phyloP scores from a whole-genome alignment of 805 yeast species.

The Candida michaelii region DNA sequence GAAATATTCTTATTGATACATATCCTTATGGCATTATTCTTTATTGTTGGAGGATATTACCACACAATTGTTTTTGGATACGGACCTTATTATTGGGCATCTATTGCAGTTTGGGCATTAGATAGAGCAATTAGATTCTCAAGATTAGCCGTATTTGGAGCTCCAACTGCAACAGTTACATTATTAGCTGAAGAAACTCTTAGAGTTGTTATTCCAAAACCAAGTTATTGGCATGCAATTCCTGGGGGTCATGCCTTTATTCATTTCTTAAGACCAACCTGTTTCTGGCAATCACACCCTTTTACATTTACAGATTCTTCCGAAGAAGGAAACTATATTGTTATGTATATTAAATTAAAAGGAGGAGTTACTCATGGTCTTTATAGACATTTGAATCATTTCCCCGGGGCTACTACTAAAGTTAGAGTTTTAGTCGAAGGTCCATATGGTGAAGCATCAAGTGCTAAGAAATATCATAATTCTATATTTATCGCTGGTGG shows the following conservation, averaged over 20 bases:
- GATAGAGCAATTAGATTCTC: slow-evolving; percentile 35
- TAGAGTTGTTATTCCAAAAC: slow-evolving; percentile 37
- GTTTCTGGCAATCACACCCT: slow-evolving; percentile 47
- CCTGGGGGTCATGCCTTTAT: slow-evolving; percentile 46
- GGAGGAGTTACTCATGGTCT: slow-evolving; percentile 50
- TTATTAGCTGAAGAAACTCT: slow-evolving; percentile 40
- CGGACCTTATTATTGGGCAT: slow-evolving; percentile 28
- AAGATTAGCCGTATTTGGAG: slow-evolving; percentile 33
- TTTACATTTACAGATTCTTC: slow-evolving; percentile 35
- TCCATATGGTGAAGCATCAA: slow-evolving; percentile 62
- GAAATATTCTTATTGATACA: slow-evolving; percentile 46
- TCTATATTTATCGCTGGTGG: slow-evolving; percentile 71
- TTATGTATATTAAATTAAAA: slow-evolving; percentile 43
- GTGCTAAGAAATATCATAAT: slow-evolving; percentile 50
- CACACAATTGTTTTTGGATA: slow-evolving; percentile 43
- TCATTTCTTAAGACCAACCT: slow-evolving; percentile 32
- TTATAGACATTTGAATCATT: slow-evolving; percentile 22
- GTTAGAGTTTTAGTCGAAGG: slow-evolving; percentile 46
- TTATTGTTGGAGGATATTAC: slow-evolving; percentile 54
- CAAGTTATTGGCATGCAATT: slow-evolving; percentile 34
- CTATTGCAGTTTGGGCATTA: slow-evolving; percentile 37
- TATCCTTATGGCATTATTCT: slow-evolving; percentile 35
- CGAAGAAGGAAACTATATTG: slow-evolving; percentile 23
- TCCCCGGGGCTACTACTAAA: slow-evolving; percentile 24
- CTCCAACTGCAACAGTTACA: slow-evolving; percentile 30